Conservation (phyloP, 2,329 filamentous ascomycete genomes). For the Fusarium coicis region DNA sequence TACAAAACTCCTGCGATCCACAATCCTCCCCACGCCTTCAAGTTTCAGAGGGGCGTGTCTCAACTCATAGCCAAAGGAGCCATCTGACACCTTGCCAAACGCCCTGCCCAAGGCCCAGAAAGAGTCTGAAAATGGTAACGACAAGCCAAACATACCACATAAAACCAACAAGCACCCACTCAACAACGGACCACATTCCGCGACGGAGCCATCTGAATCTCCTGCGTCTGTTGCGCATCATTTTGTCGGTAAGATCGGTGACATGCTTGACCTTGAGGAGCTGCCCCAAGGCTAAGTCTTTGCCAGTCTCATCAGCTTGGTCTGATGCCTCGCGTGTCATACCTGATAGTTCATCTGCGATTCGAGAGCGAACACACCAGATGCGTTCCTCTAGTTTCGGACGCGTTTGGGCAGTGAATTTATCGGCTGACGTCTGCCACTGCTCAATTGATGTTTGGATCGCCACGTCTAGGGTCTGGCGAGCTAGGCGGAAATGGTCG, state of each 20-base stretch:
- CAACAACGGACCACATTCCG: conserved; percentile 82
- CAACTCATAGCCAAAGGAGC: conserved; percentile 79
- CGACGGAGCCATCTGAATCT: conserved; percentile 79
- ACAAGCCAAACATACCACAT: conserved; percentile 97
- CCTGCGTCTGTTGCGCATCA: conserved; percentile 74
- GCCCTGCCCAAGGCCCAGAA: conserved; percentile 71
- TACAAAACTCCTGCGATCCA: conserved; percentile 18
- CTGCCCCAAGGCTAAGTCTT: conserved; percentile 79
- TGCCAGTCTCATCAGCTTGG: conserved; percentile 81
- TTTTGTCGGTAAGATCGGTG: conserved; percentile 80
- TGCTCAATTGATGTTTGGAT: conserved; percentile 60
- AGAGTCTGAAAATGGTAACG: conserved; percentile 78
- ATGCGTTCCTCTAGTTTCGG: conserved; percentile 62
- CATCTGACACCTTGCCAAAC: conserved; percentile 73
- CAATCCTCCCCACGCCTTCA: neutral
- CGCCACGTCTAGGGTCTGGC: conserved; percentile 60
- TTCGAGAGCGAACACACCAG: conserved; percentile 57
- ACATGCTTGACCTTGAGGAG: conserved; percentile 84
- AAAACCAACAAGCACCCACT: conserved; percentile 87
- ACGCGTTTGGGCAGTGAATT: conserved; percentile 67
- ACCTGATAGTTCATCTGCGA: conserved; percentile 65
- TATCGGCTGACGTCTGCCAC: conserved; percentile 70
- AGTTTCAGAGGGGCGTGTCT: neutral
- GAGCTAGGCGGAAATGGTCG: conserved; percentile 63
- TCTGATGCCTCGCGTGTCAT: conserved; percentile 76